Evolutionary conservation across 306 rosid species (phyloP).

Genomic region (Elaeagnus macrophylla): DNA sequence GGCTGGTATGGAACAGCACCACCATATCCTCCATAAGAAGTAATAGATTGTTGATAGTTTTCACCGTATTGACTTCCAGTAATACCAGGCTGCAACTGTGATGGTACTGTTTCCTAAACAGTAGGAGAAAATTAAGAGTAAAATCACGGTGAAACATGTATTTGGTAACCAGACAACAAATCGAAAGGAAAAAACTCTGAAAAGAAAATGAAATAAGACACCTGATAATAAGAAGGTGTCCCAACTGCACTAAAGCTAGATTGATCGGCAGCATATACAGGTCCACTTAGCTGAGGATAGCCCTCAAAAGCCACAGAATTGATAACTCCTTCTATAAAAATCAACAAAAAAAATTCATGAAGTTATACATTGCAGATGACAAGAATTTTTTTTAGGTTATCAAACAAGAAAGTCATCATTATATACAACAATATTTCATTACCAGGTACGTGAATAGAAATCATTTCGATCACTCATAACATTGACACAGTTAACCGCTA

Average conservation of each 20-base stretch:
- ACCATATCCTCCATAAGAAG: conserved; percentile 44
- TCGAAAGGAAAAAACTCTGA: not conserved
- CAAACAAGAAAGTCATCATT: no score
- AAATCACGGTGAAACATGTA: conserved; percentile 2
- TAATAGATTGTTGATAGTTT: conserved; percentile 42
- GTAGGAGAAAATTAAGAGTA: conserved; percentile 13
- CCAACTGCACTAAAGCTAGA: conserved; percentile 27
- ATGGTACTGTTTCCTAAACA: conserved; percentile 38
- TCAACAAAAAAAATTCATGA: not conserved
- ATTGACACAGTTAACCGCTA: no score
- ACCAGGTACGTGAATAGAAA: no score
- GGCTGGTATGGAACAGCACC: conserved; percentile 44
- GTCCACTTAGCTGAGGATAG: conserved; percentile 40
- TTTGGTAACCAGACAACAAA: not conserved
- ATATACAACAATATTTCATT: no score
- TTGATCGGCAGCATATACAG: conserved; percentile 40
- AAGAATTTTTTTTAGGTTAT: not conserved
- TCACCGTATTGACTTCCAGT: conserved; percentile 48
- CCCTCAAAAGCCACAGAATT: conserved; percentile 36
- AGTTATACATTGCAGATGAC: not conserved
- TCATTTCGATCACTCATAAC: no score
- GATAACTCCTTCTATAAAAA: conserved; percentile 42
- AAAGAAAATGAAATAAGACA: conserved; percentile 16
- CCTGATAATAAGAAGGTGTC: conserved; percentile 54
- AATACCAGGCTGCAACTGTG: conserved; percentile 44